A percentile compares a stretch with the other conserved stretches of the same genome.
Evolutionary conservation across 257 asterid genomes (phyloP).

Genomic region (Cynanchum wilfordii): DNA sequence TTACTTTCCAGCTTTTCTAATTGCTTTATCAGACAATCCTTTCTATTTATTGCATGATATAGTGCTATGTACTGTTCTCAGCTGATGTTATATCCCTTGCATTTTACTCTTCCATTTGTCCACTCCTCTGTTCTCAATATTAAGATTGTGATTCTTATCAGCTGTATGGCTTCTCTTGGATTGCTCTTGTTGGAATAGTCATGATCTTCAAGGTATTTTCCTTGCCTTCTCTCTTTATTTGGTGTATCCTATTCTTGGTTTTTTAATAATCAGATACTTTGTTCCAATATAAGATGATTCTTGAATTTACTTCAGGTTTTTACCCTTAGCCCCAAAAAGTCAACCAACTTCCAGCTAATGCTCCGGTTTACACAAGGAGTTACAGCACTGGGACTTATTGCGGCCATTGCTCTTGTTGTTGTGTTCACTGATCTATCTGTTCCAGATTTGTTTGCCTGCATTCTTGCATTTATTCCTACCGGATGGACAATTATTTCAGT

Average conservation of each 20-base stretch:
- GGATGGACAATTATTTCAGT: constrained; percentile 90
- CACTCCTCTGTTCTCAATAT: constrained; percentile 10
- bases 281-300: neutral
- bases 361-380: constrained; percentile 93
- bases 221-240: constrained; percentile 2
- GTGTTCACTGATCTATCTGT: constrained; percentile 55
- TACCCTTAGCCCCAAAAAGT: constrained; percentile 74
- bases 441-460: constrained; percentile 81
- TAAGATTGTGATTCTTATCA: constrained; percentile 16
- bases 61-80: neutral
- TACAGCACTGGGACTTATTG: constrained; percentile 71
- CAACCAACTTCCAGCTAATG: constrained; percentile 83
- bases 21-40: neutral
- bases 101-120: neutral
- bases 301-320: constrained; percentile 52
- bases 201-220: constrained; percentile 75
- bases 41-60: neutral
- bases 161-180: constrained; percentile 97
- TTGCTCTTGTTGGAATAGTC: constrained; percentile 70
- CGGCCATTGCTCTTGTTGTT: constrained; percentile 73
- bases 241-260: neutral
- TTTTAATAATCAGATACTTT: neutral
- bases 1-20: neutral
- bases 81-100: neutral
- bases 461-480: constrained; percentile 94